phyloP scores from a whole-genome alignment of 1,284 basidiomycete species.

The Pterulicium gracile region DNA sequence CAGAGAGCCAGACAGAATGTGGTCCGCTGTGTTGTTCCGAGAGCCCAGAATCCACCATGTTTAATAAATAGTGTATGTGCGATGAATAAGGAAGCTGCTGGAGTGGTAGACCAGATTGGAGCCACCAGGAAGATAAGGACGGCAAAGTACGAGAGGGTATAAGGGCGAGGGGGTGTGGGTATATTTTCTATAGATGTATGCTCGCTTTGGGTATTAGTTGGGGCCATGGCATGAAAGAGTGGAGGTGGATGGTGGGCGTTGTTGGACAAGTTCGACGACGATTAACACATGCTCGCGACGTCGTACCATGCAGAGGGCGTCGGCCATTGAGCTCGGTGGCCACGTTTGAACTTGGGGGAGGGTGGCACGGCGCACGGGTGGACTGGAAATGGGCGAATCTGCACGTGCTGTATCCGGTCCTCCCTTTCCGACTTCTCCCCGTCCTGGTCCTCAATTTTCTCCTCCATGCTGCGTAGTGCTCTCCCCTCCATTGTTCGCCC shows the following conservation, averaged over 20 bases:
- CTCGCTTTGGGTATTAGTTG: constrained; percentile 11
- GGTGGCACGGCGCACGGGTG: no score
- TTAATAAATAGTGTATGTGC: constrained; percentile 33
- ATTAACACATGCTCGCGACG: no score
- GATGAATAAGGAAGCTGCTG: constrained; percentile 62
- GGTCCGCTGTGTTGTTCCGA: constrained; percentile 24
- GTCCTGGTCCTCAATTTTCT: constrained; percentile 16
- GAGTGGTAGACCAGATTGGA: constrained; percentile 63
- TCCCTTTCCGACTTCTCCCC: constrained; percentile 10
- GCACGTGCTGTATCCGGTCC: not conserved
- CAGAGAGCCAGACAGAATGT: constrained; percentile 39
- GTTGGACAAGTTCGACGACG: not conserved
- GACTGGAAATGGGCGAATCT: no score
- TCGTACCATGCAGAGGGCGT: no score
- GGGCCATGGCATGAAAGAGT: constrained; percentile 14
- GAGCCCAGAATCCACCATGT: constrained; percentile 32
- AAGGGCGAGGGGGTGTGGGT: constrained; percentile 22
- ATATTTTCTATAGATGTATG: constrained; percentile 22
- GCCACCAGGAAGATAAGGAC: constrained; percentile 48
- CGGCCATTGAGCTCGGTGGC: not conserved
- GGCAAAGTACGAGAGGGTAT: constrained; percentile 43
- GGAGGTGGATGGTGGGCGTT: not conserved
- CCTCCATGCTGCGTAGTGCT: constrained; percentile 55
- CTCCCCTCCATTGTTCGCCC: constrained; percentile 48
- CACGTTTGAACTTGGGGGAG: not conserved